Evolutionary conservation across 257 asterid genomes (phyloP), one percentile per base, ranked within the genome.

Genomic region (Cinchona pubescens): DNA sequence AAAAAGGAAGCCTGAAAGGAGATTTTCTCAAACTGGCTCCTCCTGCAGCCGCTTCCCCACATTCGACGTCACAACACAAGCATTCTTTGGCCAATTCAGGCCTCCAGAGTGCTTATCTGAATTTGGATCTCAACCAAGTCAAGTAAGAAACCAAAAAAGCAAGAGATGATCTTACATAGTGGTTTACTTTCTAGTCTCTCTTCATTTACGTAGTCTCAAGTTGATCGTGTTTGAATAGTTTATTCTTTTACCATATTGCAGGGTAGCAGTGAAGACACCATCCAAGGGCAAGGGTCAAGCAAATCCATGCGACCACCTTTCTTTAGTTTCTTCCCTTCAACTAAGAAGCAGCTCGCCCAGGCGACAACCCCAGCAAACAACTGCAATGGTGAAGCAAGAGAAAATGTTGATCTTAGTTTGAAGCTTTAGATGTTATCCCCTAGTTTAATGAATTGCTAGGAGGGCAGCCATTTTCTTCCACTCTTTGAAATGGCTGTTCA

Each of bases 21-120:
- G 92, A 88, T 67, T 90, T 94, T 74, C 92, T 92, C 70, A 79
- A 96, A 12, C 74, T 94, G 84, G 97, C 93, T 58, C 98, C 97
- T 86, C 97, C 97, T 0, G 62, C 78, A 1, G 48, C 67, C 29
- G 65, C 81, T 76, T 79, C 88, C 64, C 84, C 74, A 19, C 79
- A 79, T 49, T 68, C 69, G 29, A 70, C 69, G 67, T 70, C 76
- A 27, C 72, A 79, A 68, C 75, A 79, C 67, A 78, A 72, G 38
- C 79, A 77, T 68, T 12, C 51, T n/a, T 61, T 68, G 21, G 70
- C 67, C 42, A 58, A 71, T 75, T 76, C 79, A 32, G 83, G 75
- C 7, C 73, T 40, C 53, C 80, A 66, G 1, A 69, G 46, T n/a
- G n/a, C 38, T 72, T 80, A 49, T 70, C 80, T 2, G 84, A 78